These are phyloP conservation scores for Neurospora africana DNA, from an alignment of 495 filamentous ascomycete species.

Conservation along the genomic window DNA sequence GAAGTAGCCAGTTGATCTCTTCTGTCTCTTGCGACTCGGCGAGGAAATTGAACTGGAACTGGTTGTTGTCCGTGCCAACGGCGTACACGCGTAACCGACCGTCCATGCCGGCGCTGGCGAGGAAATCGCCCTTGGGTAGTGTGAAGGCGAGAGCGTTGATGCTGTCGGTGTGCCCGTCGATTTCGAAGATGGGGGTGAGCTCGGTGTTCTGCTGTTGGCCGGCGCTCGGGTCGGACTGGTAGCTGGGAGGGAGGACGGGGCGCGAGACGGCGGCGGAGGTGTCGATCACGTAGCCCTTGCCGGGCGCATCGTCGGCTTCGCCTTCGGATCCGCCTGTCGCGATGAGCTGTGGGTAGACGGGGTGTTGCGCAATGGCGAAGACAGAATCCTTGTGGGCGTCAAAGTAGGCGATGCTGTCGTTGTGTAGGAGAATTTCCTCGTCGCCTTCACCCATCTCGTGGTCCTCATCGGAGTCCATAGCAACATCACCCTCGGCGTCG, in stretches of 20 bases:
- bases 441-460: slow-evolving; percentile 47
- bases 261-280: slow-evolving; percentile 52
- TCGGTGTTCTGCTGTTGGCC: slow-evolving; percentile 39
- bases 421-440: slow-evolving; percentile 69
- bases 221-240: slow-evolving; percentile 62
- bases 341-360: slow-evolving; percentile 62
- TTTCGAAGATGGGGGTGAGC: slow-evolving; percentile 50
- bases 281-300: slow-evolving; percentile 65
- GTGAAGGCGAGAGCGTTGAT: slow-evolving; percentile 81
- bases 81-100: slow-evolving; percentile 60
- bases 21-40: slow-evolving; percentile 70
- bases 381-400: slow-evolving; percentile 79
- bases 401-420: slow-evolving; percentile 88
- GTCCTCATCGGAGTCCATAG: slow-evolving; percentile 55
- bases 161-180: slow-evolving; percentile 83
- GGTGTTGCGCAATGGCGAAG: slow-evolving; percentile 89
- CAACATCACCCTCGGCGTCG: slow-evolving; percentile 56
- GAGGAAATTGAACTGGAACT: slow-evolving; percentile 60
- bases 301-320: slow-evolving; percentile 50
- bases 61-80: slow-evolving; percentile 58
- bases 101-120: slow-evolving; percentile 80
- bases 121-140: slow-evolving; percentile 68
- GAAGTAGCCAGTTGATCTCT: slow-evolving; percentile 83
- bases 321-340: slow-evolving; percentile 83
- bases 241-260: slow-evolving; percentile 39